A percentile compares a stretch with the other conserved stretches of the same genome.
Evolutionary conservation across 1,284 basidiomycete species (phyloP).

Genomic region (Tetrapyrgos nigripes): DNA sequence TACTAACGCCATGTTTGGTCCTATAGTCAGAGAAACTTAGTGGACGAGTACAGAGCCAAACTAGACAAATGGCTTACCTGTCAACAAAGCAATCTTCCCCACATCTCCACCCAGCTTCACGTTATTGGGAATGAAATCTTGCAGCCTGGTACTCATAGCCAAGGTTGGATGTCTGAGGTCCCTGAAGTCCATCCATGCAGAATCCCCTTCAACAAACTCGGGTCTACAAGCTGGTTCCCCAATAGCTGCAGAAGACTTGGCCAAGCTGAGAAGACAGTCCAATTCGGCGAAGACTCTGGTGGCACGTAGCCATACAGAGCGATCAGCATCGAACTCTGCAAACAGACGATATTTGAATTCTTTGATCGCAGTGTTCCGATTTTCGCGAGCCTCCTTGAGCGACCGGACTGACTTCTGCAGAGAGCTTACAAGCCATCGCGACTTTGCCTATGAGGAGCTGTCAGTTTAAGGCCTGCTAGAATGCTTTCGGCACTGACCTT

Average conservation of each 20-base stretch:
- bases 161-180: conserved; percentile 89
- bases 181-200: conserved; percentile 81
- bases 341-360: conserved; percentile 84
- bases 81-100: conserved; percentile 87
- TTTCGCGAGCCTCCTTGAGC: conserved; percentile 93
- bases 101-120: conserved; percentile 84
- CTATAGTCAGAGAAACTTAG: conserved; percentile 42
- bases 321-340: conserved; percentile 87
- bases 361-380: conserved; percentile 78
- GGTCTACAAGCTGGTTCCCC: conserved; percentile 95
- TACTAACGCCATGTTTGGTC: conserved; percentile 90
- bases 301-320: conserved; percentile 79
- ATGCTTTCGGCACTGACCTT: conserved; percentile 71
- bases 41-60: too few relatives aligned
- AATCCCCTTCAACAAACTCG: conserved; percentile 77
- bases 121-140: conserved; percentile 94
- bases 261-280: conserved; percentile 93
- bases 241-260: conserved; percentile 88
- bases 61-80: conserved; percentile 59
- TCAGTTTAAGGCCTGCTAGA: conserved; percentile 10
- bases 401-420: conserved; percentile 75
- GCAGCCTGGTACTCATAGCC: conserved; percentile 60
- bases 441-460: conserved; percentile 57
- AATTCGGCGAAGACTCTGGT: conserved; percentile 85
- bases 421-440: conserved; percentile 80